Evolutionary conservation across 768 basidiomycete species (phyloP).

Genomic region (Rhodotorula kratochvilovae): DNA sequence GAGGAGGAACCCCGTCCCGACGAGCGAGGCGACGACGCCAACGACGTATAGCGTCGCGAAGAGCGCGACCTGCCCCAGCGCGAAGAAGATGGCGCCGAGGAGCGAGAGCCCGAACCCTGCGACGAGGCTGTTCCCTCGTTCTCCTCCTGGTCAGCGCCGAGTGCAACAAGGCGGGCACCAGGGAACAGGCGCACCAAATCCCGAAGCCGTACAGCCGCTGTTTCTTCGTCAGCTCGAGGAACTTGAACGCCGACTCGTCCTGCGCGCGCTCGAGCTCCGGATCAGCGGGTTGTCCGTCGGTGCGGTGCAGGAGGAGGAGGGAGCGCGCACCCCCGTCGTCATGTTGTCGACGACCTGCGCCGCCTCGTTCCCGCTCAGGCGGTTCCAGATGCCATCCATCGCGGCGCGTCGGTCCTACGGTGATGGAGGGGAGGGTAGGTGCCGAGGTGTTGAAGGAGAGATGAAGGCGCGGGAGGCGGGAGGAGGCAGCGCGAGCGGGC

Average conservation of each 20-base stretch:
- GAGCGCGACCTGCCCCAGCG: constrained; percentile 26
- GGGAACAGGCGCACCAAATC: constrained; percentile 4
- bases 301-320: not conserved
- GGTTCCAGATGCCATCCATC: constrained; percentile 18
- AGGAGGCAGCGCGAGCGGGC: not conserved
- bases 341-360: constrained; percentile 30
- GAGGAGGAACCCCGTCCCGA: constrained; percentile 33
- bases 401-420: not conserved
- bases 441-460: not conserved
- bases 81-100: constrained; percentile 35
- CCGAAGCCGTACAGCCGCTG: constrained; percentile 38
- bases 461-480: not conserved
- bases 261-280: not conserved
- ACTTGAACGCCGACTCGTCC: constrained; percentile 35
- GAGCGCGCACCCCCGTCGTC: constrained; percentile 5
- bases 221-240: constrained; percentile 23
- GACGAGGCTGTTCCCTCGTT: constrained; percentile 12
- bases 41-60: constrained; percentile 33
- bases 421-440: not conserved
- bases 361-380: constrained; percentile 24
- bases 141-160: not conserved
- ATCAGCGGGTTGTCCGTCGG: not conserved
- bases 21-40: constrained; percentile 24
- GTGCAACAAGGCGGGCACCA: not conserved
- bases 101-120: constrained; percentile 30